Conservation (phyloP, 345 rosid species). For the Populus alba region DNA sequence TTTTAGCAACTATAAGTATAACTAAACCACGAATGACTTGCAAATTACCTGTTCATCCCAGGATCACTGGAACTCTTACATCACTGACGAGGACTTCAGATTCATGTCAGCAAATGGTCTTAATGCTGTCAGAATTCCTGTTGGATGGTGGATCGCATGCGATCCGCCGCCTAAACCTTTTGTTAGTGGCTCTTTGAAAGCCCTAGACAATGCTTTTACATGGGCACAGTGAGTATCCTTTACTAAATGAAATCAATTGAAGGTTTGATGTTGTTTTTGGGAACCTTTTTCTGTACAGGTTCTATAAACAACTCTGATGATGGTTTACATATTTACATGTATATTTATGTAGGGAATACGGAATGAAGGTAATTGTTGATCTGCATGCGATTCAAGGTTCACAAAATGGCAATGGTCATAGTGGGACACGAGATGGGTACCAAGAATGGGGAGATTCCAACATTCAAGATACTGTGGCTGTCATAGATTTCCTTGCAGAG, state of each 20-base stretch:
- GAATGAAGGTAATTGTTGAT: slow-evolving; percentile 34
- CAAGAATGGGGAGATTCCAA: slow-evolving; percentile 41
- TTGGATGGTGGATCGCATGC: slow-evolving; percentile 41
- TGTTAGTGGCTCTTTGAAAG: slow-evolving; percentile 29
- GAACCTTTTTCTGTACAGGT: neutral
- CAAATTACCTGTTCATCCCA: neutral
- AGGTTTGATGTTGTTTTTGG: neutral
- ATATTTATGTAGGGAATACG: slow-evolving; percentile 23
- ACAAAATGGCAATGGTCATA: slow-evolving; percentile 36
- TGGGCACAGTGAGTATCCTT: slow-evolving; percentile 31
- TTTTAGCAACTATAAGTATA: neutral
- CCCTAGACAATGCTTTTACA: slow-evolving; percentile 36
- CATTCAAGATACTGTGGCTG: slow-evolving; percentile 28
- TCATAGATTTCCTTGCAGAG: slow-evolving; percentile 40
- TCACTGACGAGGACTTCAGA: slow-evolving; percentile 32
- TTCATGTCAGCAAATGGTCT: slow-evolving; percentile 36
- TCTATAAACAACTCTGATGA: neutral
- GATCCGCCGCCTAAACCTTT: slow-evolving; percentile 40
- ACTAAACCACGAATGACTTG: neutral
- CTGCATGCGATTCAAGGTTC: slow-evolving; percentile 32
- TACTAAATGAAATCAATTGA: neutral
- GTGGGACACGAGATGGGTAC: slow-evolving; percentile 40
- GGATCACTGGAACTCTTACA: slow-evolving; percentile 38
- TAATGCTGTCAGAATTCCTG: slow-evolving; percentile 38
- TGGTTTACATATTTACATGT: neutral